Conservation (phyloP, 306 rosid species). For the Pachyrhizus erosus region DNA sequence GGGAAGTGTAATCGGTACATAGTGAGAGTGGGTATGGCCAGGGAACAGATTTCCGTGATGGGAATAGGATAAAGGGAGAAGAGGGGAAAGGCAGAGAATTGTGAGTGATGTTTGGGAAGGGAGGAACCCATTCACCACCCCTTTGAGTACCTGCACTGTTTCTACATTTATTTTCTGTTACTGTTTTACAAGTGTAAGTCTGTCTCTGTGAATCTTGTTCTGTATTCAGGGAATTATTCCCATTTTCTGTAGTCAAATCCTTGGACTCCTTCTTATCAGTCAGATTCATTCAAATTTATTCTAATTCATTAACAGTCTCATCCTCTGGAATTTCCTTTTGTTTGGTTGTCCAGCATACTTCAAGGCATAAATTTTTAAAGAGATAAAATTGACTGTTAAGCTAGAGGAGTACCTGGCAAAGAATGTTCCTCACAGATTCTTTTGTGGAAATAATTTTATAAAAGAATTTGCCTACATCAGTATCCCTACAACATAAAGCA, state of each 20-base stretch:
- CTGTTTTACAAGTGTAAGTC: slow-evolving; percentile 4
- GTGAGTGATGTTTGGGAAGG: neutral
- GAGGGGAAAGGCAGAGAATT: neutral
- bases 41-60: neutral
- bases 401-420: slow-evolving; percentile 74
- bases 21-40: neutral
- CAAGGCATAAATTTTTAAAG: slow-evolving; percentile 22
- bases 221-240: neutral
- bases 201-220: neutral
- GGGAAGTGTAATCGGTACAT: slow-evolving; percentile 2
- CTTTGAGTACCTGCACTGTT: neutral
- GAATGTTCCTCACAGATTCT: slow-evolving; percentile 80
- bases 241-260: neutral
- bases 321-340: slow-evolving; percentile 16
- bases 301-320: slow-evolving; percentile 20
- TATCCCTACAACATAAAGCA: slow-evolving; percentile 68
- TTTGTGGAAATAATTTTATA: slow-evolving; percentile 75
- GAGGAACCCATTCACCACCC: neutral
- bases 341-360: slow-evolving; percentile 6
- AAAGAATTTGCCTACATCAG: slow-evolving; percentile 75
- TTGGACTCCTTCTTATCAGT: neutral
- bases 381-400: neutral
- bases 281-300: slow-evolving; percentile 25
- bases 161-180: neutral
- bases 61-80: neutral